phyloP scores from a whole-genome alignment of 2,329 filamentous ascomycete genomes.

The Ascochyta rabiei region DNA sequence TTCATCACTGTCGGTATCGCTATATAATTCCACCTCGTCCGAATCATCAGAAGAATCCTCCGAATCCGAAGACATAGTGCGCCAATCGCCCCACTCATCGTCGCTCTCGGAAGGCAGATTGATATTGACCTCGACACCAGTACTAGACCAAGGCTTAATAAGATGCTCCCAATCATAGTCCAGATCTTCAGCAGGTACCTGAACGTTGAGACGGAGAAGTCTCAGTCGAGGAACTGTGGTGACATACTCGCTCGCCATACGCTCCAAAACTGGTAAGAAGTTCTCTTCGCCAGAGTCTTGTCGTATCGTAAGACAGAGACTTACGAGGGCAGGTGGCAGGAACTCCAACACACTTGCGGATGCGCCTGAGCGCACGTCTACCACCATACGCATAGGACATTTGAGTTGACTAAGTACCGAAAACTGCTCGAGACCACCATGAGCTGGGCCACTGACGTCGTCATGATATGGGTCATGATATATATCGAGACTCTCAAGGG shows the following conservation, averaged over 20 bases:
- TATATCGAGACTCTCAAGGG: conserved; percentile 19
- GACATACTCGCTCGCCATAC: conserved; percentile 15
- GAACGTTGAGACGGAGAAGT: conserved; percentile 13
- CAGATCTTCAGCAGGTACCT: conserved; percentile 1
- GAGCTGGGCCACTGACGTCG: background rate
- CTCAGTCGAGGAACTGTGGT: conserved; percentile 14
- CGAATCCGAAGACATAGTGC: conserved; percentile 11
- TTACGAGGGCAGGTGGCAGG: conserved; percentile 21
- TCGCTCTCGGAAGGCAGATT: conserved; percentile 11
- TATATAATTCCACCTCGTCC: conserved; percentile 25
- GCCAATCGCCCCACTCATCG: conserved; percentile 12
- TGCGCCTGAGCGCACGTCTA: conserved; percentile 1
- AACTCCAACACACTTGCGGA: conserved; percentile 16
- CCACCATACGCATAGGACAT: conserved; percentile 19
- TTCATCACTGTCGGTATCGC: background rate
- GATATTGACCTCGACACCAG: conserved; percentile 15
- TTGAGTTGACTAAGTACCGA: conserved; percentile 18
- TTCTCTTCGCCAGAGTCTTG: conserved; percentile 5
- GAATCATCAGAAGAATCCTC: conserved; percentile 23
- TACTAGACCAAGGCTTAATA: conserved; percentile 5
- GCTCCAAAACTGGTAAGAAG: conserved; percentile 19
- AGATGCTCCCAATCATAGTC: conserved; percentile 23
- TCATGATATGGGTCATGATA: conserved; percentile 7
- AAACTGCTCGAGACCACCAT: conserved; percentile 19
- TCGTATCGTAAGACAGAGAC: conserved; percentile 13